Evolutionary conservation across 139 green algal genomes (phyloP).

Genomic region (Trebouxia sp.): DNA sequence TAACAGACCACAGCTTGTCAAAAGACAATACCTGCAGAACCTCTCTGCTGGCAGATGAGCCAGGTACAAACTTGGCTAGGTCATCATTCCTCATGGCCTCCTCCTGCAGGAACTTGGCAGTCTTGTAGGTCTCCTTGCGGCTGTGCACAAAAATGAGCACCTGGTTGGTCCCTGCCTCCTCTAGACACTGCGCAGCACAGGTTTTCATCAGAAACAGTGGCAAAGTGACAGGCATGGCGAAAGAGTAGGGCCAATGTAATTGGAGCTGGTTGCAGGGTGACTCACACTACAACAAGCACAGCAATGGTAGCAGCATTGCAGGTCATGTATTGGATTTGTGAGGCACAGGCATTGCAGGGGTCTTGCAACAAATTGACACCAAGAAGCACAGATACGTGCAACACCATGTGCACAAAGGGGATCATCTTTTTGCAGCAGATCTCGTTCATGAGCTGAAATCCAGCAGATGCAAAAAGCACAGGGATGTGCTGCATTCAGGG

Average conservation of each 20-base stretch:
- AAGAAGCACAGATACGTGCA: not conserved
- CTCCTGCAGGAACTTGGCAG: constrained; percentile 88
- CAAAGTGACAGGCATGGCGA: too few species aligned
- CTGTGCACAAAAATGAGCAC: constrained; percentile 98
- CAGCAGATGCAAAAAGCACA: not conserved
- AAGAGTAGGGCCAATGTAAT: too few species aligned
- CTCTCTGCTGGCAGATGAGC: constrained; percentile 74
- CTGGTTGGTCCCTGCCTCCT: constrained; percentile 88
- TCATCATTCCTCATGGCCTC: constrained; percentile 75
- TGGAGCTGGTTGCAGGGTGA: too few species aligned
- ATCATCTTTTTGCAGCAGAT: constrained; percentile 96
- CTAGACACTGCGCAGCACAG: constrained; percentile 64
- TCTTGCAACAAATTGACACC: not conserved
- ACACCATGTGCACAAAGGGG: not conserved
- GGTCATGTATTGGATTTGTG: not conserved
- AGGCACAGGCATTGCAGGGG: not conserved
- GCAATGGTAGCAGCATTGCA: not conserved
- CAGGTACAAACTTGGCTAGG: constrained; percentile 73
- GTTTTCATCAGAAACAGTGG: too few species aligned
- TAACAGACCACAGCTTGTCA: constrained; percentile 64
- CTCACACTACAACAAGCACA: too few species aligned
- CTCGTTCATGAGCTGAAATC: constrained; percentile 99
- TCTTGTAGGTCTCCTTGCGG: constrained; percentile 99
- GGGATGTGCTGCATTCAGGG: not conserved
- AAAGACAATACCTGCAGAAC: constrained; percentile 69